phyloP scores from a whole-genome alignment of 306 rosid species.

The Prunus mongolica region DNA sequence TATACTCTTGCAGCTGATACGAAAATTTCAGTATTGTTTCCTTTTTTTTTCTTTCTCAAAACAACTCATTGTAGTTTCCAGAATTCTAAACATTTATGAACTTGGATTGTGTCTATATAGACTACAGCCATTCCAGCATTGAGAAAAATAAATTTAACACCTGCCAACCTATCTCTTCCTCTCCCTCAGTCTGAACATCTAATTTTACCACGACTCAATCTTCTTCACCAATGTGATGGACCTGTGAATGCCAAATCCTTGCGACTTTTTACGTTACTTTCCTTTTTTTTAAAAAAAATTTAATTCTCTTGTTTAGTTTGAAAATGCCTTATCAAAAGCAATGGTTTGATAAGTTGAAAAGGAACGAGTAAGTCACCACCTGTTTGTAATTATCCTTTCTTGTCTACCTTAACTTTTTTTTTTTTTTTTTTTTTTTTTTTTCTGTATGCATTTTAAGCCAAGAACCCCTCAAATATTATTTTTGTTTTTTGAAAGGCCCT shows the following conservation, averaged over 20 bases:
- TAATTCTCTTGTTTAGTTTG: background rate
- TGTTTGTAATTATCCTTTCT: background rate
- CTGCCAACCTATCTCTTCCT: constrained; percentile 1
- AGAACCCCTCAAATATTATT: background rate
- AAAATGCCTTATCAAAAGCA: background rate
- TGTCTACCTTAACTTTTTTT: background rate
- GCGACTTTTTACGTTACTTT: background rate
- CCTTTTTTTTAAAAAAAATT: background rate
- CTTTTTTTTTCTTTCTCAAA: background rate
- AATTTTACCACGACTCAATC: background rate
- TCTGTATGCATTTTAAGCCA: background rate
- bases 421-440: background rate
- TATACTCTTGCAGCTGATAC: background rate
- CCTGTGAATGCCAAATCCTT: background rate
- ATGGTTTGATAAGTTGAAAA: background rate
- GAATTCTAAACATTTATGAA: background rate
- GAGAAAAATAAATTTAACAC: background rate
- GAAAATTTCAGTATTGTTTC: background rate
- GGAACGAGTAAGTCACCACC: background rate
- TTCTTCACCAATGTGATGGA: background rate
- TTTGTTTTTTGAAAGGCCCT: no score
- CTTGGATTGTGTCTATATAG: background rate
- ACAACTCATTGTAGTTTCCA: background rate
- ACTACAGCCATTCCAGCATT: background rate
- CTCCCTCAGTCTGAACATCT: background rate